Base-by-base conservation (phyloP, 2,329 filamentous ascomycete species). In the Paradendryphiella salina region DNA sequence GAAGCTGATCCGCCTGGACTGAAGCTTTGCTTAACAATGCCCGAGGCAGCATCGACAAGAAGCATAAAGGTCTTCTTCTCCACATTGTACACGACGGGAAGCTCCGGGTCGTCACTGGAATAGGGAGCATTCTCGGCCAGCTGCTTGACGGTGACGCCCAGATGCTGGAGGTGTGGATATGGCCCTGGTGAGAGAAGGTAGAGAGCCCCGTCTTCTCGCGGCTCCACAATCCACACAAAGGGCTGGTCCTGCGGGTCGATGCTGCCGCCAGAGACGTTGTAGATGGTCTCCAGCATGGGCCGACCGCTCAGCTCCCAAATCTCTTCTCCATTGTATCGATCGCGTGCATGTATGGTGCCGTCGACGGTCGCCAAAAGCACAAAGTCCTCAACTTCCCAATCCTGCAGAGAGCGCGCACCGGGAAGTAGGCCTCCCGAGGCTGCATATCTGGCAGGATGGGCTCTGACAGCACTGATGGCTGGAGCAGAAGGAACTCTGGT, bases 341-440 rank as follows among this genome's bases (percentile, higher is more conserved):
- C 90, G 75, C 86, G 86, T 73, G 93, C 92, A 78, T 96, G 89
- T 69, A 97, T 85, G 73, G 90, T 89, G 82, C 94, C 94, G 82
- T 97, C 92, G 85, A 97, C 89, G 84, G 94, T 97, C 89, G 94
- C 93, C 88, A 99, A 82, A 81, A 99, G 90, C 79, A 97, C 89
- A 84, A 96, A 96, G 82, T 97, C 92, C 89, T 97, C 93, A 79
- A 96, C 92, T 88, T 96, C 90, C 93, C 93, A 97, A 80, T 96
- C 93, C 84, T 92, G 88, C 84, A 97, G 82, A 82, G 88, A 95
- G 85, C 93, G 92, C 92, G 91, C 93, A 88, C 68, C 66, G 63
- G 82, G 82, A 80, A 87, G 83, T 50, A 78, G 69, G 67, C 73
- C 77, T 64, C 65, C 71, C 52, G 68, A 67, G 66, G 73, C 73